Evolutionary conservation across 805 yeast genomes (phyloP), one percentile per base, ranked within the genome.

Genomic region (Clavispora fructus): DNA sequence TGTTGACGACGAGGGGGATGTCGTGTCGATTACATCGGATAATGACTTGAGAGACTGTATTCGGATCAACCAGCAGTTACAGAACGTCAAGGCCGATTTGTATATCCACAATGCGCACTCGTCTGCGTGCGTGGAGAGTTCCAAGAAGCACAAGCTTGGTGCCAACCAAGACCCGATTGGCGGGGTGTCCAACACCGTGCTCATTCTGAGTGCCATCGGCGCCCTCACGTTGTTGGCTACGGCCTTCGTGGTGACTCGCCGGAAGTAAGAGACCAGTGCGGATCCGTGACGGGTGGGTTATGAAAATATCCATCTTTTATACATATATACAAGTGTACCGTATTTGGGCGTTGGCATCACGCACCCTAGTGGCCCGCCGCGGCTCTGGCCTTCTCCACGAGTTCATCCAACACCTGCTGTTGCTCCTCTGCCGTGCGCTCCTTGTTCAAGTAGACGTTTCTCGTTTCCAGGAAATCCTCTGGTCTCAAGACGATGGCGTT

Each of bases 1-100:
- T 54, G 61, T 82, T 28, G 96, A 89, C 57, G 95, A 88, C 57
- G 96, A 89, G 57, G 85, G 87, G 12, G 96, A 89, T 59, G 67
- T 84, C 12, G 87, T 89, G 23, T 82, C 88, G 1, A 79, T 89
- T 33, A 85, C 94, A 0, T 76, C 85, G 3, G 85, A 84, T 56
- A 77, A 75, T 55, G 96, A 89, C 59, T 73, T 89, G 47, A 58
- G 70, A 17, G 95, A 88, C 52, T 87, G 95, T 60, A 80, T 85
- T n/a, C 62, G 65, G 42, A 74, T 84, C 37, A 73, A 83, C 53
- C 69, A 68, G 44, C 69, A 64, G 43, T 58, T 77, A 29, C 68
- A 73, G 8, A 62, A 67, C 38, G 83, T 79, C 35, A 85, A 85
- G 61, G 86, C 87, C 8, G 95, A 87, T 55, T 64, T 89, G 35